These are phyloP conservation scores for Elsinoe ampelina DNA, from an alignment of 2,329 filamentous ascomycete species.

Conservation along the genomic window DNA sequence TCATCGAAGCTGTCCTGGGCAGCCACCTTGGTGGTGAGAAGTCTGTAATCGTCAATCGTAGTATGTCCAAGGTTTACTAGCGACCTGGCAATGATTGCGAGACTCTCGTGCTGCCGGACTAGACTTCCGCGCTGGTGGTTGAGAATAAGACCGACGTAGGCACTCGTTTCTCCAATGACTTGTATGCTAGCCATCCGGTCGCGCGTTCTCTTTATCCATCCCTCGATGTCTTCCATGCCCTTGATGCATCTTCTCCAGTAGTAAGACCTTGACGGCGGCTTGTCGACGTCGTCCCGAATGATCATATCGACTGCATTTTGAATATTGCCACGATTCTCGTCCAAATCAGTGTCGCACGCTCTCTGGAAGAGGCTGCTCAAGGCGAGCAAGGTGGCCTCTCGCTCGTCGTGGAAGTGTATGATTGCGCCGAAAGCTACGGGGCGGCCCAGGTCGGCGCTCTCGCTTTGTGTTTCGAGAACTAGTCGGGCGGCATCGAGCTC, in stretches of 20 bases:
- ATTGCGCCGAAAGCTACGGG: slow-evolving; percentile 69
- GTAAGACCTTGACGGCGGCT: slow-evolving; percentile 46
- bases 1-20: slow-evolving; percentile 69
- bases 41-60: slow-evolving; percentile 60
- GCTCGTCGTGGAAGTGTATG: slow-evolving; percentile 78
- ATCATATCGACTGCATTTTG: slow-evolving; percentile 49
- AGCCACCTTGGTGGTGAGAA: slow-evolving; percentile 59
- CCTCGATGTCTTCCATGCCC: slow-evolving; percentile 66
- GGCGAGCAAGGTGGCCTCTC: slow-evolving; percentile 74
- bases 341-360: slow-evolving; percentile 49
- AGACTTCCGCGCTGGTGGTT: slow-evolving; percentile 74
- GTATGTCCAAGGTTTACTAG: slow-evolving; percentile 69
- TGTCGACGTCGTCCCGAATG: slow-evolving; percentile 40
- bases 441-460: slow-evolving; percentile 54
- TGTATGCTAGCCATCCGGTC: slow-evolving; percentile 69
- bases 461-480: slow-evolving; percentile 60
- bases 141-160: slow-evolving; percentile 65
- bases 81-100: slow-evolving; percentile 70
- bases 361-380: slow-evolving; percentile 70
- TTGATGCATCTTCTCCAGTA: slow-evolving; percentile 67
- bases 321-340: slow-evolving; percentile 47
- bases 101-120: slow-evolving; percentile 77
- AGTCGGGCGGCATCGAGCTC: slow-evolving; percentile 74
- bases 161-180: slow-evolving; percentile 59
- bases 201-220: slow-evolving; percentile 63